Base-by-base conservation (phyloP, 345 rosid genomes). In the Nephelium lappaceum region DNA sequence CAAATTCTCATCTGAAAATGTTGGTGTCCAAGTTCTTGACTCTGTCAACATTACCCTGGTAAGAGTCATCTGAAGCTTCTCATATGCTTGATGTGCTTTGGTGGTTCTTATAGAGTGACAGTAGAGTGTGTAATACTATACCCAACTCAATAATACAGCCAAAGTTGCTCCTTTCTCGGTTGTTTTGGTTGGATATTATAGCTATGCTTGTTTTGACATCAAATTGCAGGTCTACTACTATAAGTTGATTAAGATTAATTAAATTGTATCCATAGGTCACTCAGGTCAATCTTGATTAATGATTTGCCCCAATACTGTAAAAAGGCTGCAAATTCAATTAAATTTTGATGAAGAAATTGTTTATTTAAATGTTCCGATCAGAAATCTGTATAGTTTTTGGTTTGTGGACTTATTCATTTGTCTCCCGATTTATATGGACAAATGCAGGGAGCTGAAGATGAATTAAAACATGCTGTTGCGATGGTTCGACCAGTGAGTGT, bases 1-100 rank as follows among this genome's bases (percentile, higher is more conserved):
- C 95, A 89, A 93, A 83, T 96, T 83, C 90, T 89, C 94, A 11
- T 66, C 93, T 0, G 91, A 89, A 81, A 93, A 94, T 75, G 79
- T 96, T 67, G 98, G 94, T 78, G 89, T 90, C 79, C 86, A 85
- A 78, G 95, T 94, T 71, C 67, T 81, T 0, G 82, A 87, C 75
- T 94, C 97, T 11, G 91, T 96, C 67, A 96, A 96, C 88, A 94
- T 96, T 75, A 96, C 98, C 75, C 80, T 87, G 91, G 99, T 96
- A 83, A 83, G 87, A 78, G 69, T 21, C 15, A 39, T 24, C 24
- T 39, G 42, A 43, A 62, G 31, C 55, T 57, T 57, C 18, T 7
- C 3, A 27, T n/a, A 14, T 23, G n/a, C 73, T 65, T 75, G 58
- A 36, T 57, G 39, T 42, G 14, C 31, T 57, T 36, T 1, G 10